These are phyloP conservation scores for Dictyostelium brefeldianum DNA, from an alignment of 78 protist genomes.

Conservation along the genomic window DNA sequence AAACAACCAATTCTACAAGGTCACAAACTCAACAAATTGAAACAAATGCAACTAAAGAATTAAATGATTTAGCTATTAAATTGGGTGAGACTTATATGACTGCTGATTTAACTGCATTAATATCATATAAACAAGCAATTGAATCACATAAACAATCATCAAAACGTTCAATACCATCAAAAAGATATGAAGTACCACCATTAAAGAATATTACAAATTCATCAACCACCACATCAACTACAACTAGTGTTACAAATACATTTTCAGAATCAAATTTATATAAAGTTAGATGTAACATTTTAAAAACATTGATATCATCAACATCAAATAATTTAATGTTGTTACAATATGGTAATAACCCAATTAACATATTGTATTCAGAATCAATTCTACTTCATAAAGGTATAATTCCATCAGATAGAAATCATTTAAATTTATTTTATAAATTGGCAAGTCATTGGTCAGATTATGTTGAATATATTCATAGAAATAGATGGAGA, in stretches of 20 bases:
- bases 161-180: slow-evolving; percentile 16
- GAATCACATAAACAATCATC: slow-evolving; percentile 53
- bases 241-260: background rate
- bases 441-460: slow-evolving; percentile 65
- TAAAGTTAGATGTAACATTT: slow-evolving; percentile 59
- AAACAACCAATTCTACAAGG: slow-evolving; percentile 46
- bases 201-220: background rate
- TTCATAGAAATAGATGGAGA: slow-evolving; percentile 68
- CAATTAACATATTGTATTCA: slow-evolving; percentile 66
- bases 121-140: slow-evolving; percentile 70
- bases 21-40: slow-evolving; percentile 29
- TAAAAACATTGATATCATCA: slow-evolving; percentile 41
- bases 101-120: slow-evolving; percentile 73
- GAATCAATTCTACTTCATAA: slow-evolving; percentile 59
- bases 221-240: slow-evolving; percentile 1
- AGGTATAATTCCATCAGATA: slow-evolving; percentile 64
- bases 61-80: slow-evolving; percentile 70
- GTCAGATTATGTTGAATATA: slow-evolving; percentile 82
- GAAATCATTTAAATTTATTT: slow-evolving; percentile 16
- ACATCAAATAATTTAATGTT: slow-evolving; percentile 53
- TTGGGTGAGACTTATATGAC: slow-evolving; percentile 84
- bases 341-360: slow-evolving; percentile 64
- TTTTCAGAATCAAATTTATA: slow-evolving; percentile 41
- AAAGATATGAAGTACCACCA: slow-evolving; percentile 15
- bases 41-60: slow-evolving; percentile 62